Conservation (phyloP, 805 yeast species). For the Scheffersomyces stipitis region DNA sequence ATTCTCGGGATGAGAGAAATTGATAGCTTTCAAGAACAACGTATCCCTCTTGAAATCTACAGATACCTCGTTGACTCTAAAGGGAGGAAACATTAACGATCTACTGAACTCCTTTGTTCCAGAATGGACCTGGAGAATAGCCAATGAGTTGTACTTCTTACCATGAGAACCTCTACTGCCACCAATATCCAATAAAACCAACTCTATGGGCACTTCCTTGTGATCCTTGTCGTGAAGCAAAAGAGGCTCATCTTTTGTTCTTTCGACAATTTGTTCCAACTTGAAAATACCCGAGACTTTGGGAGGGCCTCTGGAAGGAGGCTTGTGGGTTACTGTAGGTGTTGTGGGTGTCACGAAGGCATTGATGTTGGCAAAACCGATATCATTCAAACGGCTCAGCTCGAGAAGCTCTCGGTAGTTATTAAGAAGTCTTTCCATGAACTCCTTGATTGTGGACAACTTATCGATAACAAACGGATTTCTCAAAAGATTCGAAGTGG, state of each 20-base stretch:
- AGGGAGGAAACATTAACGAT: conserved; percentile 42
- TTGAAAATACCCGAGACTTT: conserved; percentile 40
- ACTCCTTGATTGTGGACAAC: conserved; percentile 14
- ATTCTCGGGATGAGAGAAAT: conserved; percentile 16
- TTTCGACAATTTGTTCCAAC: conserved; percentile 32
- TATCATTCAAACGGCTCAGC: conserved; percentile 25
- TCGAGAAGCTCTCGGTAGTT: conserved; percentile 11
- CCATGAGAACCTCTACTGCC: conserved; percentile 9
- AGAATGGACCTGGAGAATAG: conserved; percentile 23
- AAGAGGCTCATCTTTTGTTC: conserved; percentile 26
- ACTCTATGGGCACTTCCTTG: conserved; percentile 20
- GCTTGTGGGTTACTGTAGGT: conserved; percentile 4
- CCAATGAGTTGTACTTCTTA: conserved; percentile 33
- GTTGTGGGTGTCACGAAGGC: conserved; percentile 20
- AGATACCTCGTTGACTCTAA: conserved; percentile 37
- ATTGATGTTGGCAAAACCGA: conserved; percentile 35
- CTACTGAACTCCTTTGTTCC: conserved; percentile 21
- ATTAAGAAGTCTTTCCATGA: conserved; percentile 17
- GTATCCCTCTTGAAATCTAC: conserved; percentile 13
- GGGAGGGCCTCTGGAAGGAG: conserved; percentile 4
- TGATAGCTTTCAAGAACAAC: conserved; percentile 11
- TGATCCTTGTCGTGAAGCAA: conserved; percentile 11
- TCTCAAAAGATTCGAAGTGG: conserved; percentile 21
- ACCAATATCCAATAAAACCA: conserved; percentile 34
- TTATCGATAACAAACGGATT: conserved; percentile 42